phyloP scores from a whole-genome alignment of 139 green algal genomes.

The Cymbomonas tetramitiformis region DNA sequence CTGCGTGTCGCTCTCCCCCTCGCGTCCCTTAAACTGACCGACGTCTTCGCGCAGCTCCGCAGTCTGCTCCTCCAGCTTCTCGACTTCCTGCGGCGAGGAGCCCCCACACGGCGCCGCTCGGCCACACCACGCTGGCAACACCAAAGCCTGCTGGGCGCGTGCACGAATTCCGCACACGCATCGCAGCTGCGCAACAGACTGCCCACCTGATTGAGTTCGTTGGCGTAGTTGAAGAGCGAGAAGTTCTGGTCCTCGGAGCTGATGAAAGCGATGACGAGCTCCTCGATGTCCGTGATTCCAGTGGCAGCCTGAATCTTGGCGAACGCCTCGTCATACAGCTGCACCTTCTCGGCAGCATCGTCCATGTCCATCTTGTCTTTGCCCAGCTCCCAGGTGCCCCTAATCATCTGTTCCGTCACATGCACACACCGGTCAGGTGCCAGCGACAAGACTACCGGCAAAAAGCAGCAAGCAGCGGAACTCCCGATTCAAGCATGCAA shows the following conservation, averaged over 20 bases:
- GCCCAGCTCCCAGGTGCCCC: conserved; percentile 24
- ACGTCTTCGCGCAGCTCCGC: conserved; percentile 36
- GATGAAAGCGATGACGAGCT: conserved; percentile 56
- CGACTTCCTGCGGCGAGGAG: too few relatives aligned
- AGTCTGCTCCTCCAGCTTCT: conserved; percentile 41
- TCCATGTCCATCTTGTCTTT: conserved; percentile 28
- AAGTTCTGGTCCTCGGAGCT: conserved; percentile 56
- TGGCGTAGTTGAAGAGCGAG: conserved; percentile 62
- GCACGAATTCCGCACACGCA: too few relatives aligned
- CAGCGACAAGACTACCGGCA: too few relatives aligned
- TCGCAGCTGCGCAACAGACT: too few relatives aligned
- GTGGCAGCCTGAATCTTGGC: conserved; percentile 57
- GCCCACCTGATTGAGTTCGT: conserved; percentile 63
- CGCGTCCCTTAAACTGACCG: conserved; percentile 26
- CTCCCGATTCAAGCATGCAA: too few relatives aligned
- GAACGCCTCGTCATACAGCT: conserved; percentile 58
- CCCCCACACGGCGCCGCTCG: too few relatives aligned
- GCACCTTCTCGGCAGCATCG: conserved; percentile 53
- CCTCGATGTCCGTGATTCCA: conserved; percentile 50
- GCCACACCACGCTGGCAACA: too few relatives aligned
- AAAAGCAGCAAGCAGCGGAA: too few relatives aligned
- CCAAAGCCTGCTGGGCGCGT: too few relatives aligned
- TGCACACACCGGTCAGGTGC: too few relatives aligned
- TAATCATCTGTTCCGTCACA: too few relatives aligned
- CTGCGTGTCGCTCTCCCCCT: conserved; percentile 13